A percentile compares a stretch with the other conserved stretches of the same genome.
phyloP scores from a whole-genome alignment of 75 land plant genomes.

The Cunninghamia lanceolata region DNA sequence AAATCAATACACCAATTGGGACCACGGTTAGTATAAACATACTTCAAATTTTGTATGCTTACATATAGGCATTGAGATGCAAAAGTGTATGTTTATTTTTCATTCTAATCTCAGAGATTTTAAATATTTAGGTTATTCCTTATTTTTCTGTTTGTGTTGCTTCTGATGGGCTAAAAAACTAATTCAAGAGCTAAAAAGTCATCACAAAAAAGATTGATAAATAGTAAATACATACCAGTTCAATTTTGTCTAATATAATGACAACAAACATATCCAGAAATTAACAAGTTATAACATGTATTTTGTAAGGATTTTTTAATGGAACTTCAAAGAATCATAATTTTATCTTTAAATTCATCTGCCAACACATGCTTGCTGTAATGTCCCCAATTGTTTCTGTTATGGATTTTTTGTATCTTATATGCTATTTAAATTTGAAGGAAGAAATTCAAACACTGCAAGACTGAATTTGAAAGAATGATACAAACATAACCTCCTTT shows the following conservation, averaged over 20 bases:
- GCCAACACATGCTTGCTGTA: background rate
- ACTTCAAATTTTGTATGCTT: background rate
- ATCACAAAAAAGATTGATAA: background rate
- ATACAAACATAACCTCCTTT: too few species aligned
- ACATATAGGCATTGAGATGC: background rate
- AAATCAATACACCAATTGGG: slow-evolving; percentile 68
- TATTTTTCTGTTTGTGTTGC: background rate
- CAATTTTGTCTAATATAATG: background rate
- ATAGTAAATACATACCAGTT: background rate
- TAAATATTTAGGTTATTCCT: background rate
- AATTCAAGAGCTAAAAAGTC: background rate
- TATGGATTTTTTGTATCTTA: too few species aligned
- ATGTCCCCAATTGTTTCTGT: too few species aligned
- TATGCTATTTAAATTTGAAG: too few species aligned
- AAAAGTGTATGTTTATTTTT: background rate
- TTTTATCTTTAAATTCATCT: background rate
- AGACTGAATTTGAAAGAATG: too few species aligned
- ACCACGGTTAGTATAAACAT: slow-evolving; percentile 44
- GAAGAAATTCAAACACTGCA: too few species aligned
- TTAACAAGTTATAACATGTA: background rate
- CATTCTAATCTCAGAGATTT: background rate
- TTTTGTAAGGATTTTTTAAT: background rate
- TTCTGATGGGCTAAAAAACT: background rate
- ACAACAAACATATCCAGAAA: background rate
- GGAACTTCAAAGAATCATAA: background rate